phyloP scores from a whole-genome alignment of 169 alveolate species.

The Blepharisma undulans region DNA sequence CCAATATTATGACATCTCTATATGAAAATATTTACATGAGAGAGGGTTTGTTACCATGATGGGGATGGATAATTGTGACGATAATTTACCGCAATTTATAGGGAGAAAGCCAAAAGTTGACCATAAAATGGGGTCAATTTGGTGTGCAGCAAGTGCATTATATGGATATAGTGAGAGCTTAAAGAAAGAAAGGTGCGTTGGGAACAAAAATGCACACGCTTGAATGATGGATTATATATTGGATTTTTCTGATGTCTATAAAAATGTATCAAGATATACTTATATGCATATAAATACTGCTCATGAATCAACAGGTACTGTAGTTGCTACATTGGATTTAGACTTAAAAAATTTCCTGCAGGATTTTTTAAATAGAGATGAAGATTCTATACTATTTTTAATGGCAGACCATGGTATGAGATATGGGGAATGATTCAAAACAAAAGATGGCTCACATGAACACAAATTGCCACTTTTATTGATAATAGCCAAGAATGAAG shows the following conservation, averaged over 20 bases:
- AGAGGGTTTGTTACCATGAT: slow-evolving; percentile 31
- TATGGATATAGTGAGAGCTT: neutral
- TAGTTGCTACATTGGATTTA: neutral
- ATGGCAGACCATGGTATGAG: slow-evolving; percentile 24
- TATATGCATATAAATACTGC: neutral
- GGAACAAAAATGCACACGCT: neutral
- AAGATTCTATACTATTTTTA: neutral
- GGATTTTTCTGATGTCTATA: neutral
- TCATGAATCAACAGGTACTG: slow-evolving; percentile 31
- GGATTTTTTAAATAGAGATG: neutral
- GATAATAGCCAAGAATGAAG: neutral
- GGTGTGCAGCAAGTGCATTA: neutral
- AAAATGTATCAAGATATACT: neutral
- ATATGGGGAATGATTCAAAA: slow-evolving; percentile 5
- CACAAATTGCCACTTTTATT: neutral
- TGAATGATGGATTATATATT: neutral
- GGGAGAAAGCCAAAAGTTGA: slow-evolving; percentile 9
- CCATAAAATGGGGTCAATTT: neutral
- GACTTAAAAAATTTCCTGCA: neutral
- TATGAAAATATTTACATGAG: neutral
- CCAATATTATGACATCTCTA: neutral
- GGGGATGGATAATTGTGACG: slow-evolving; percentile 30
- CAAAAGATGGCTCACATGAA: neutral
- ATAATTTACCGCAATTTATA: neutral
- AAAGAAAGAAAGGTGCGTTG: slow-evolving; percentile 7